phyloP scores from a whole-genome alignment of 352 stramenopile species.

The Phytopythium litorale region DNA sequence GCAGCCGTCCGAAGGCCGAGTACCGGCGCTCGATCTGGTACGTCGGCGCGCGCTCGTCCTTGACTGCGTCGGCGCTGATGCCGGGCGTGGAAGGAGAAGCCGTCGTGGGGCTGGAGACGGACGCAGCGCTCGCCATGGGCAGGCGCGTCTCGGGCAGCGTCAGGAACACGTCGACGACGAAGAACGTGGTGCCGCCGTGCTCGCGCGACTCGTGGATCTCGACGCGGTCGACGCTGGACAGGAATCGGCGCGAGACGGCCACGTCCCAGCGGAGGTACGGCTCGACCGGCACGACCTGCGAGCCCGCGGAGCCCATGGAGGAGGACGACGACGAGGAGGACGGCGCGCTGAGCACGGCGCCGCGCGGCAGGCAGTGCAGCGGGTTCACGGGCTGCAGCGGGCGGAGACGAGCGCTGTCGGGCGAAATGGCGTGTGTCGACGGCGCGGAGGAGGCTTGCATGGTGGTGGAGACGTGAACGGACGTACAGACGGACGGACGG shows the following conservation, averaged over 20 bases:
- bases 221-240: conserved; percentile 35
- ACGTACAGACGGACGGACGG: neutral
- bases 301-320: neutral
- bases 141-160: conserved; percentile 21
- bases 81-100: neutral
- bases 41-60: conserved; percentile 10
- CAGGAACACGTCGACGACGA: conserved; percentile 40
- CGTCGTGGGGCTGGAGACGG: conserved; percentile 4
- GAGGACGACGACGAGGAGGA: neutral
- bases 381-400: conserved; percentile 3
- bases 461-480: neutral
- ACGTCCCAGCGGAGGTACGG: conserved; percentile 24
- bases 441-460: neutral
- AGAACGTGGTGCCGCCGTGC: conserved; percentile 24
- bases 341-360: neutral
- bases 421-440: neutral
- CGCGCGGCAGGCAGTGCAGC: neutral
- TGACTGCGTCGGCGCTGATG: neutral
- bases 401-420: neutral
- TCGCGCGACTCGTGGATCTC: conserved; percentile 30
- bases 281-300: conserved; percentile 12
- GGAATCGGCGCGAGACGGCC: conserved; percentile 23
- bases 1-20: conserved; percentile 42
- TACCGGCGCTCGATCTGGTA: conserved; percentile 41
- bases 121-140: conserved; percentile 7